phyloP scores from a whole-genome alignment of 768 basidiomycete species.

The Pleurotus sapidus region DNA sequence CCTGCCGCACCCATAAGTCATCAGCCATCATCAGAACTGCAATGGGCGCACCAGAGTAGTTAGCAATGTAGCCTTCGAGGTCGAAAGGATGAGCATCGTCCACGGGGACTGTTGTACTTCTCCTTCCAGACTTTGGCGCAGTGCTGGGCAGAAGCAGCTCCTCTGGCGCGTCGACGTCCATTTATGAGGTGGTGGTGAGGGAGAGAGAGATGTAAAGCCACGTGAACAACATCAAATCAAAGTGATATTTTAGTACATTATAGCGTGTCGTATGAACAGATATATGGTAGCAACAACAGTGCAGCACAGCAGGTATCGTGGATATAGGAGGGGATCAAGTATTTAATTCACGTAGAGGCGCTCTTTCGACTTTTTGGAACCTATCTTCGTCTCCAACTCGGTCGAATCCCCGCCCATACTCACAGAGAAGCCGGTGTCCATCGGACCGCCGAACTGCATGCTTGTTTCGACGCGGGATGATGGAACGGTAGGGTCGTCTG shows the following conservation, averaged over 20 bases:
- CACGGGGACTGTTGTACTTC: constrained; percentile 39
- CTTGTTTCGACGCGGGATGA: constrained; percentile 1
- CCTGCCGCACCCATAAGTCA: constrained; percentile 35
- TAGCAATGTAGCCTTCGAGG: constrained; percentile 73
- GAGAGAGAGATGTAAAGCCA: no score
- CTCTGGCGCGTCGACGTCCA: constrained; percentile 16
- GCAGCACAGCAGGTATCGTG: no score
- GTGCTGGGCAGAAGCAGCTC: constrained; percentile 20
- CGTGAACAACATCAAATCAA: no score
- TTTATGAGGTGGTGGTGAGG: background rate
- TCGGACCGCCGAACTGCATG: constrained; percentile 43
- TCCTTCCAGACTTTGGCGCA: constrained; percentile 17
- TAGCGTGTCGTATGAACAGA: no score
- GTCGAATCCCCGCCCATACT: constrained; percentile 4
- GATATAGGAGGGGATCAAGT: no score
- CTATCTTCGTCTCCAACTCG: background rate
- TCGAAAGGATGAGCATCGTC: constrained; percentile 88
- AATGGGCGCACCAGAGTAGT: constrained; percentile 60
- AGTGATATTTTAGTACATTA: no score
- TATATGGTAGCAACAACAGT: no score
- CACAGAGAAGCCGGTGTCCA: constrained; percentile 17
- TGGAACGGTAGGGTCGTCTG: constrained; percentile 1
- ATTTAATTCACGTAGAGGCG: background rate
- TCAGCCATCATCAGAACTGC: background rate
- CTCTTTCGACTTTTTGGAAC: constrained; percentile 4